phyloP scores from a whole-genome alignment of 129 eudicot species.

The Flaveria sonorensis region DNA sequence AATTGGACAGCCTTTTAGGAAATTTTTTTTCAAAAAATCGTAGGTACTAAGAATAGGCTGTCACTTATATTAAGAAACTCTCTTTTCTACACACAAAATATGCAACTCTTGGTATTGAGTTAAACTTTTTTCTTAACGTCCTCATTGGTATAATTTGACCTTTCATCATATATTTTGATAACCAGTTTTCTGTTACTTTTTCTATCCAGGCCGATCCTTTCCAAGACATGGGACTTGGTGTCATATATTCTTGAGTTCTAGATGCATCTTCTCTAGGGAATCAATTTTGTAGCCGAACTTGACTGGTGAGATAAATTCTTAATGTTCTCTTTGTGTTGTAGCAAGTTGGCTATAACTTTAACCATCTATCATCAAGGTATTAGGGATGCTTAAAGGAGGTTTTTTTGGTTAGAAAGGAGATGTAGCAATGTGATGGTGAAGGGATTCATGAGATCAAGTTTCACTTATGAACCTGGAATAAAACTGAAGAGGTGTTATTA shows the following conservation, averaged over 20 bases:
- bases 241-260: constrained; percentile 50
- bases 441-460: too few relatives aligned
- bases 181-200: not conserved
- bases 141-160: not conserved
- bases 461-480: too few relatives aligned
- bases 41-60: too few relatives aligned
- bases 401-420: too few relatives aligned
- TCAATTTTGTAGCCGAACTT: constrained; percentile 77
- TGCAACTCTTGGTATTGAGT: constrained; percentile 8
- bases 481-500: too few relatives aligned
- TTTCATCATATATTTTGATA: not conserved
- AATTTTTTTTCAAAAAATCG: too few relatives aligned
- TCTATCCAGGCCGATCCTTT: not conserved
- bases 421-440: too few relatives aligned
- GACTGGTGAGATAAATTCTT: constrained; percentile 49
- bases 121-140: not conserved
- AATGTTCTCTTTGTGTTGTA: too few relatives aligned
- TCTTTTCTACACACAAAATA: not conserved
- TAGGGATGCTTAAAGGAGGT: too few relatives aligned
- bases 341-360: too few relatives aligned
- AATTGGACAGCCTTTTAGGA: too few relatives aligned
- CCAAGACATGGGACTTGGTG: constrained; percentile 56
- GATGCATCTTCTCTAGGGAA: constrained; percentile 49
- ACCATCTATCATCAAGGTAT: too few relatives aligned
- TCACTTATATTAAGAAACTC: not conserved